A percentile compares a stretch with the other conserved stretches of the same genome.
Evolutionary conservation across 345 rosid species (phyloP).

Genomic region (Rhizophora mangle): DNA sequence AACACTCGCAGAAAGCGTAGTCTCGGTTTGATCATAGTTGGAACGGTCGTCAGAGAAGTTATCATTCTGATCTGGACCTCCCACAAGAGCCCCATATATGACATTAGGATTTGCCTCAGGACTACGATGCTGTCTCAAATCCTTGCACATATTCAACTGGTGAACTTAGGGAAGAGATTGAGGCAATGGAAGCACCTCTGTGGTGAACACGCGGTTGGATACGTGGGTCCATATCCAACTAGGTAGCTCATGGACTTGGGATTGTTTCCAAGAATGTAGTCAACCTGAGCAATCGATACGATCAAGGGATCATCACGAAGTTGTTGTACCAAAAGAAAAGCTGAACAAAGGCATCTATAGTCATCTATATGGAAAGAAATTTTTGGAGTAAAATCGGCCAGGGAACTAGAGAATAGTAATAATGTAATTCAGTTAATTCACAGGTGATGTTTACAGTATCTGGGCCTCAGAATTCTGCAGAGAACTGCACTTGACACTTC

Average conservation of each 20-base stretch:
- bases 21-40: slow-evolving; percentile 29
- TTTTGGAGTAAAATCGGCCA: too few species aligned
- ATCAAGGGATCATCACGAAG: background rate
- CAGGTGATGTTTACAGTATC: too few species aligned
- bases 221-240: slow-evolving; percentile 25
- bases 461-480: too few species aligned
- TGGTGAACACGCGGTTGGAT: slow-evolving; percentile 28
- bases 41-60: slow-evolving; percentile 26
- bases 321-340: too few species aligned
- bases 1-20: slow-evolving; percentile 20
- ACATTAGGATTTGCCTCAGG: slow-evolving; percentile 28
- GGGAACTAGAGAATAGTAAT: too few species aligned
- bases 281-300: slow-evolving; percentile 17
- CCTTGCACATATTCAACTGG: slow-evolving; percentile 26
- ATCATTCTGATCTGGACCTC: slow-evolving; percentile 33
- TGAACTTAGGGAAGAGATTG: slow-evolving; percentile 12
- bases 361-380: too few species aligned
- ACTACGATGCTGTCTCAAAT: slow-evolving; percentile 27
- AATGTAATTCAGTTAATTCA: too few species aligned
- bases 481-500: too few species aligned
- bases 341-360: too few species aligned
- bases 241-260: slow-evolving; percentile 30
- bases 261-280: slow-evolving; percentile 28
- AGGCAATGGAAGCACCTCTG: slow-evolving; percentile 36
- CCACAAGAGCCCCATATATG: slow-evolving; percentile 26